Base-by-base conservation (phyloP, 1,284 basidiomycete genomes). In the Takashimella koratensis region DNA sequence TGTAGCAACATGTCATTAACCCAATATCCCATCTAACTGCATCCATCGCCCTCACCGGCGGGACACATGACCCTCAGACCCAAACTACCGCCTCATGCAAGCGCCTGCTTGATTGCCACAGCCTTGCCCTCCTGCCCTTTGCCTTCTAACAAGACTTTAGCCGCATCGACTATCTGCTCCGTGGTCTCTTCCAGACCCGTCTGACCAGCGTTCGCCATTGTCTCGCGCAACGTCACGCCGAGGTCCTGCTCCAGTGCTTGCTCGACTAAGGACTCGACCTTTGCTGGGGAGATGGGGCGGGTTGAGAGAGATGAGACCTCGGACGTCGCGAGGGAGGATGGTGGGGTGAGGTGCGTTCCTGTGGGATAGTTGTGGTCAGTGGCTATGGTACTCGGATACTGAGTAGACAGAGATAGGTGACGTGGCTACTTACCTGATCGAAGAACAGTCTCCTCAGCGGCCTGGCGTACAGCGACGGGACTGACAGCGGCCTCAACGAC, bases 141-240 rank as follows among this genome's bases (percentile, higher is more conserved):
- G 22, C 56, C 59, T 41, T 58, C 57, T 24, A 61, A 49, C 10
- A 71, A 20, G 2, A 30, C 48, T 49, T 66, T 63, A 4, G 58
- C 65, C 2, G 65, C 43, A 25, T 70, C 64, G 2, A 49, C 57
- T 23, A 67, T 45, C 47, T 68, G 51, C 24, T 67, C 66, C 43
- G 64, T 49, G 30, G 68, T 58, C 25, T 66, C 64, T 57, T 73
- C 68, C 5, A 60, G 52, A 0, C 72, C 72, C 3, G 72, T 72
- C 58, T 74, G 69, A 13, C 54, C 56, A 2, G 70, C 70, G 51
- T 74, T 74, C 8, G 57, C 52, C 51, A 73, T 56, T 8, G 60
- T 68, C 39, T 71, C 68, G 16, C 52, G 51, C n/a, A 74, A 47
- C 1, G 66, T 66, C 10, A 62, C 51, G 1, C 67, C 67, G 3